A percentile compares a stretch with the other conserved stretches of the same genome.
These are phyloP conservation scores for Dendrocalamus latiflorus DNA, from an alignment of 202 grass and related monocot species.

Conservation along the genomic window DNA sequence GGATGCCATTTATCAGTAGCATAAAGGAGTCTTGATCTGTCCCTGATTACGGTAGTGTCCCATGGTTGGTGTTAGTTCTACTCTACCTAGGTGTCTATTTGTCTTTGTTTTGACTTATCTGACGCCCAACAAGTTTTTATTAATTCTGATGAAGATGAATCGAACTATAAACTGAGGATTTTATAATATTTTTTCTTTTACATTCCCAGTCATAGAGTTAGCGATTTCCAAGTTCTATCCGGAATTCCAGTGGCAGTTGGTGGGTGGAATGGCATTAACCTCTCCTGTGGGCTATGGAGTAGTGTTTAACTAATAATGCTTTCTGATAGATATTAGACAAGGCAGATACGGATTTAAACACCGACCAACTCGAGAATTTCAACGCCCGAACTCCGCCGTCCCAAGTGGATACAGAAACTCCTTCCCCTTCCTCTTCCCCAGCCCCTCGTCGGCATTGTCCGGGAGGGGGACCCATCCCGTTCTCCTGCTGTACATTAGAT, in stretches of 20 bases:
- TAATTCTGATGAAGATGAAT: too few species aligned
- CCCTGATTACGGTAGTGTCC: neutral
- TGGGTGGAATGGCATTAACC: neutral
- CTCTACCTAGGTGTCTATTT: neutral
- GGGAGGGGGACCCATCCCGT: too few species aligned
- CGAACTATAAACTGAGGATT: neutral
- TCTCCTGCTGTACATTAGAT: too few species aligned
- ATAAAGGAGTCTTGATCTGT: neutral
- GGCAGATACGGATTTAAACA: too few species aligned
- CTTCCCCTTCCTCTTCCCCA: too few species aligned
- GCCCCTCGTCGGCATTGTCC: too few species aligned
- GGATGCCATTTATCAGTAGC: neutral
- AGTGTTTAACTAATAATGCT: neutral
- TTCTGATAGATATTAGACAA: neutral
- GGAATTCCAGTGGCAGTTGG: neutral
- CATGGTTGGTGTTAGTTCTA: neutral
- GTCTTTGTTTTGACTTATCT: neutral
- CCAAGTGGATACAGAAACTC: too few species aligned
- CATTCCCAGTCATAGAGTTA: neutral
- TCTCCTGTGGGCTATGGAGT: neutral
- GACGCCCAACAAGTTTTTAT: neutral
- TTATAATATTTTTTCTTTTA: neutral
- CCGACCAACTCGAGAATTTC: too few species aligned
- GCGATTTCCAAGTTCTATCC: neutral
- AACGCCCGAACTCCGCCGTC: too few species aligned